Percentiles rank a stretch among this genome's conserved stretches.
These are phyloP conservation scores for Penicillium frequentans DNA, from an alignment of 2,329 filamentous ascomycete species.

Conservation along the genomic window DNA sequence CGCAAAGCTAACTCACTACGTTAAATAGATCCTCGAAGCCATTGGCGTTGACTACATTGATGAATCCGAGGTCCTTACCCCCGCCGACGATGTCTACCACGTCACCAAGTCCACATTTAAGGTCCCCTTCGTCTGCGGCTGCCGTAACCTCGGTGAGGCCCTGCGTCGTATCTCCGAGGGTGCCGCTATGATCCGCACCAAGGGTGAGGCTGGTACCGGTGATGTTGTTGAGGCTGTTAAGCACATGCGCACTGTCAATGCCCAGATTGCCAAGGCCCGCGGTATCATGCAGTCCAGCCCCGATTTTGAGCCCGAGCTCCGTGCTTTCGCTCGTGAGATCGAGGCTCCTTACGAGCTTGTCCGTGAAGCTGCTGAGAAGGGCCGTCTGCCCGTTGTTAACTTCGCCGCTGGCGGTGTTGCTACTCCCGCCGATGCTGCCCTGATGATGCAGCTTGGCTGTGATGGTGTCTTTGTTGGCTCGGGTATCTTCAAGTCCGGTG, in stretches of 20 bases:
- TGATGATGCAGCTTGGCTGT: conserved; percentile 99
- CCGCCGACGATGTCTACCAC: conserved; percentile 86
- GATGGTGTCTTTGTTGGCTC: conserved; percentile 97
- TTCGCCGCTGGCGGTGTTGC: conserved; percentile 98
- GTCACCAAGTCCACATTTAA: conserved; percentile 83
- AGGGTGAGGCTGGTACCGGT: conserved; percentile 95
- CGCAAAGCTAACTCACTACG: neutral
- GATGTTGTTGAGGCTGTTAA: conserved; percentile 95
- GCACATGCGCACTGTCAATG: conserved; percentile 89
- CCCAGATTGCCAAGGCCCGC: conserved; percentile 73
- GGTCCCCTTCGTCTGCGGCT: conserved; percentile 93
- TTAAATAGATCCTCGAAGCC: conserved; percentile 77
- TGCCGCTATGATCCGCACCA: conserved; percentile 98
- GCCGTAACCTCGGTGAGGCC: conserved; percentile 90
- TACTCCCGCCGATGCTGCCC: conserved; percentile 92
- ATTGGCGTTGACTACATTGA: conserved; percentile 97
- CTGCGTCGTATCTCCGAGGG: conserved; percentile 88
- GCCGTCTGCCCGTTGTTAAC: conserved; percentile 91
- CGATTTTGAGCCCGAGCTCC: conserved; percentile 67
- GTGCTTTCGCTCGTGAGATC: conserved; percentile 77
- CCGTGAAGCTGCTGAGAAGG: conserved; percentile 81
- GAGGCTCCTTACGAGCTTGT: conserved; percentile 76
- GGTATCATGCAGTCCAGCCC: conserved; percentile 48
- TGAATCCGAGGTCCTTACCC: conserved; percentile 95
- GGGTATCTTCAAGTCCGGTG: conserved; percentile 95